Conservation (phyloP, 208 protist genomes). For the Vickermania ingenoplastis region DNA sequence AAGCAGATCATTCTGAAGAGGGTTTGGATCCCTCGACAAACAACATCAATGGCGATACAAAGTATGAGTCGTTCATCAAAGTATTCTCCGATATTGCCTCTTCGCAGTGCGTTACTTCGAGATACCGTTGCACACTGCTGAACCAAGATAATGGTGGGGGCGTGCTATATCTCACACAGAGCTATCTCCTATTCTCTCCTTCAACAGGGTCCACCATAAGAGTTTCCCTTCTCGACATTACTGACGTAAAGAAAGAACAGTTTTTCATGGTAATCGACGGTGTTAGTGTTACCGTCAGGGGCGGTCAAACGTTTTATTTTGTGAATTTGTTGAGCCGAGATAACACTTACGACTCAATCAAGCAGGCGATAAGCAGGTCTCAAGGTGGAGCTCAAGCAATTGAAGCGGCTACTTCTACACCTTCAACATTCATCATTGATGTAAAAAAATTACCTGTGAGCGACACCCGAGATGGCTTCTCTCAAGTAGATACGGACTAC, state of each 20-base stretch:
- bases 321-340: background rate
- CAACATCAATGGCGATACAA: background rate
- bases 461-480: constrained; percentile 23
- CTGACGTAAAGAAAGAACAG: background rate
- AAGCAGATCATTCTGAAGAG: background rate
- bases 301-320: background rate
- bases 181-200: background rate
- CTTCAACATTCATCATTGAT: constrained; percentile 9
- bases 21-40: background rate
- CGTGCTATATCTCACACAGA: background rate
- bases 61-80: background rate
- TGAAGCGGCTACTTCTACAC: no score
- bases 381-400: no score
- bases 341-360: background rate
- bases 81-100: background rate
- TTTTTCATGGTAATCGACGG: background rate
- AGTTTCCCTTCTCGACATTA: background rate
- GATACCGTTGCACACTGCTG: background rate
- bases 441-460: constrained; percentile 32
- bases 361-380: background rate
- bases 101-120: background rate
- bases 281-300: background rate
- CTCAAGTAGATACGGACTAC: constrained; percentile 42
- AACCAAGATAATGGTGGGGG: background rate
- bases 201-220: background rate